Evolutionary conservation across 495 filamentous ascomycete species (phyloP).

Genomic region (Hypomontagnella monticulosa): DNA sequence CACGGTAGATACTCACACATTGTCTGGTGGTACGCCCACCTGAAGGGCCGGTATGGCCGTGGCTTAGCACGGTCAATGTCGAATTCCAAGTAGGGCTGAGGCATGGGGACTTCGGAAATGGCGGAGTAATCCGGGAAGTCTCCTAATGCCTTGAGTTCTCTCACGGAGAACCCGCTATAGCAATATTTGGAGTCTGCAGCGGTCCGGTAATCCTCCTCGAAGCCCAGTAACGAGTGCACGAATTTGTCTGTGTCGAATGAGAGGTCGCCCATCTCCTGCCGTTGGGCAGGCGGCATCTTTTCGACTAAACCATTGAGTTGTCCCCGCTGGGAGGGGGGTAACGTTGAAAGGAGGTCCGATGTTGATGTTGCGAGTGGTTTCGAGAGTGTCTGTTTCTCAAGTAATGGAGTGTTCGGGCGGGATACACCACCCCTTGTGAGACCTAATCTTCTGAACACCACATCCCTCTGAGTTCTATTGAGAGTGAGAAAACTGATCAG

Average conservation of each 20-base stretch:
- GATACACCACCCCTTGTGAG: constrained; percentile 13
- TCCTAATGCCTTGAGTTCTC: constrained; percentile 77
- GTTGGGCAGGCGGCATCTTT: constrained; percentile 25
- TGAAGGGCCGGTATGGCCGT: constrained; percentile 81
- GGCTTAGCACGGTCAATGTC: constrained; percentile 70
- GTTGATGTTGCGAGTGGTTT: constrained; percentile 32
- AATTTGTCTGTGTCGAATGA: constrained; percentile 27
- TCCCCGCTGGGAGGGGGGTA: constrained; percentile 46
- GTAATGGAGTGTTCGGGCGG: constrained; percentile 31
- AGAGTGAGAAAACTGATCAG: constrained; percentile 42
- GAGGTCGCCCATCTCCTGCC: constrained; percentile 27
- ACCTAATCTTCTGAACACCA: constrained; percentile 33
- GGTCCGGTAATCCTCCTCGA: constrained; percentile 46
- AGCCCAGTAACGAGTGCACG: constrained; percentile 26
- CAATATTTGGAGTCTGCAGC: constrained; percentile 48
- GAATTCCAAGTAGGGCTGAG: constrained; percentile 68
- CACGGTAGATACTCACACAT: constrained; percentile 74
- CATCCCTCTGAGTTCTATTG: constrained; percentile 37
- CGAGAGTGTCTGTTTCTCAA: constrained; percentile 36
- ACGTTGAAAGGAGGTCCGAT: constrained; percentile 28
- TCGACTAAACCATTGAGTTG: constrained; percentile 42
- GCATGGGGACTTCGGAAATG: constrained; percentile 81
- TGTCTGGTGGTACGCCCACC: constrained; percentile 91
- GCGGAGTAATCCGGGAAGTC: constrained; percentile 85
- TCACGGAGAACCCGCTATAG: constrained; percentile 63